These are phyloP conservation scores for Epithemia pelagica DNA, from an alignment of 108 stramenopile genomes.

Conservation along the genomic window DNA sequence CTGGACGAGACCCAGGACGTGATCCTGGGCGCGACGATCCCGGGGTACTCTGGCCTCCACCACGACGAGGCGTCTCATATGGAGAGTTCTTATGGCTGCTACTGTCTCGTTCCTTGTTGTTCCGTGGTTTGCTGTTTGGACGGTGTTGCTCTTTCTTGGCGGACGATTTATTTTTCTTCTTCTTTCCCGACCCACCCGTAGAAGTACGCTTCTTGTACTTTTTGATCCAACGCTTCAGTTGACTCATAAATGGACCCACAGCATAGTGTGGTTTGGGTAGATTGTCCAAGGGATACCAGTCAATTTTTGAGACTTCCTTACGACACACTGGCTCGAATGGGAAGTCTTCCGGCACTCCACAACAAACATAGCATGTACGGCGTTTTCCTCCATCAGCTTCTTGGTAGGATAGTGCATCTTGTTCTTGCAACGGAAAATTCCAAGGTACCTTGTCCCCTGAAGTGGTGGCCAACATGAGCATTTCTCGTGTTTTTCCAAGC, in stretches of 20 bases:
- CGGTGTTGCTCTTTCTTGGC: not conserved
- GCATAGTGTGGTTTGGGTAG: conserved; percentile 67
- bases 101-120: not conserved
- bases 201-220: conserved; percentile 18
- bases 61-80: not conserved
- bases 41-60: not conserved
- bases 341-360: conserved; percentile 74
- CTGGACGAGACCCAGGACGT: too few species aligned
- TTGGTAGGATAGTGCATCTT: conserved; percentile 38
- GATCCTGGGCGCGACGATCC: conserved; percentile 21
- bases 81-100: conserved; percentile 3
- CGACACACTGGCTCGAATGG: conserved; percentile 79
- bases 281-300: conserved; percentile 42
- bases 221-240: conserved; percentile 61
- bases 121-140: conserved; percentile 6
- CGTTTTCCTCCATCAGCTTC: conserved; percentile 68
- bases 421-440: conserved; percentile 32
- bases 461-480: too few species aligned
- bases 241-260: conserved; percentile 59
- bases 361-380: conserved; percentile 69
- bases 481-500: conserved; percentile 36
- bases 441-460: conserved; percentile 25
- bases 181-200: not conserved
- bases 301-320: conserved; percentile 68
- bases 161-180: not conserved